These are phyloP conservation scores for Ophiostoma ips DNA, from an alignment of 2,329 filamentous ascomycete genomes.

Conservation along the genomic window DNA sequence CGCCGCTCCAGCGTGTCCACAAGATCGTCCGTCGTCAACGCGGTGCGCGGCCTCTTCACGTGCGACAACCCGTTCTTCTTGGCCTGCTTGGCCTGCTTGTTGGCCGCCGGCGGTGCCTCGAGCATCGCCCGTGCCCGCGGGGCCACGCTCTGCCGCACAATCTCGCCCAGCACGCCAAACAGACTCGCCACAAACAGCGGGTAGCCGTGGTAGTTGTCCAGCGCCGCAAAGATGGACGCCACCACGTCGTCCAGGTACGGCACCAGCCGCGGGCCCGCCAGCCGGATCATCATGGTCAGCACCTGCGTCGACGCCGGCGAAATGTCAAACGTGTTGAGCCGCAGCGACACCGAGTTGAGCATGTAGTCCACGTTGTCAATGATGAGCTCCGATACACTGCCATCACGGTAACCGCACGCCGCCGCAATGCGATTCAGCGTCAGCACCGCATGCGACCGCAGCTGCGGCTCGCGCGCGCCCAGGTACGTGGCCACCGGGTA, in stretches of 20 bases:
- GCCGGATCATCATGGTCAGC: constrained; percentile 80
- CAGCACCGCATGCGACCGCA: constrained; percentile 71
- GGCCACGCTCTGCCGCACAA: constrained; percentile 69
- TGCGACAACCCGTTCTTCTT: background rate
- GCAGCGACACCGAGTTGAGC: constrained; percentile 79
- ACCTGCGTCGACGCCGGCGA: constrained; percentile 85
- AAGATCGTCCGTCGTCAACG: constrained; percentile 4
- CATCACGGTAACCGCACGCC: constrained; percentile 53
- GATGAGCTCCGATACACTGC: constrained; percentile 60
- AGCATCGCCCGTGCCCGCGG: constrained; percentile 30
- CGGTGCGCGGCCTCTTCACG: background rate
- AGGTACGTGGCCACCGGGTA: constrained; percentile 87
- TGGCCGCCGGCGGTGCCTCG: constrained; percentile 23
- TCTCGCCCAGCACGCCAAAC: constrained; percentile 67
- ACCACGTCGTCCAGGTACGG: constrained; percentile 88
- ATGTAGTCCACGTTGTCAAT: constrained; percentile 93
- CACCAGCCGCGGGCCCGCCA: constrained; percentile 68
- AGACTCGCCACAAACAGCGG: constrained; percentile 70
- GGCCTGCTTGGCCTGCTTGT: too few species aligned
- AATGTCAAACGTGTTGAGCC: constrained; percentile 83
- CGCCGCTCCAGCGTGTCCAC: constrained; percentile 7
- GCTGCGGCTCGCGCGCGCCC: constrained; percentile 50
- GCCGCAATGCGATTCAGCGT: constrained; percentile 68
- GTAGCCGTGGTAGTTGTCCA: constrained; percentile 95
- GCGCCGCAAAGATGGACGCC: constrained; percentile 74